These are phyloP conservation scores for Claviceps paspali DNA, from an alignment of 2,329 filamentous ascomycete genomes.

Conservation along the genomic window DNA sequence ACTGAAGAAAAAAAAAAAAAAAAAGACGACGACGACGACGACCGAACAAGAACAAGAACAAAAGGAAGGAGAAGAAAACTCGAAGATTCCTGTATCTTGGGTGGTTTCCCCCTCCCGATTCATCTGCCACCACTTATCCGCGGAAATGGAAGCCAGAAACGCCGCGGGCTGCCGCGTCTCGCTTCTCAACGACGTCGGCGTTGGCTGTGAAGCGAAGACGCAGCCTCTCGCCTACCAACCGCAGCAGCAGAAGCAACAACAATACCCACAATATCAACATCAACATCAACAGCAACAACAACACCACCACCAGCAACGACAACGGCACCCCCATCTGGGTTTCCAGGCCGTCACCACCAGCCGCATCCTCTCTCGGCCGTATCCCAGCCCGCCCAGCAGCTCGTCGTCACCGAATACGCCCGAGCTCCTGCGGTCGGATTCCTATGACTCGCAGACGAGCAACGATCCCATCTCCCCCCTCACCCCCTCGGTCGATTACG, in stretches of 20 bases:
- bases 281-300: neutral
- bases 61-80: too few species aligned
- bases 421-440: slow-evolving; percentile 43
- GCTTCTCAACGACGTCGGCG: slow-evolving; percentile 39
- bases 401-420: slow-evolving; percentile 38
- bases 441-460: slow-evolving; percentile 45
- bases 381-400: slow-evolving; percentile 21
- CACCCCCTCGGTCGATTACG: slow-evolving; percentile 34
- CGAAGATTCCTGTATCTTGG: too few species aligned
- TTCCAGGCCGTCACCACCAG: slow-evolving; percentile 19
- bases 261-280: slow-evolving; percentile 1
- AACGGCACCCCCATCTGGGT: slow-evolving; percentile 11
- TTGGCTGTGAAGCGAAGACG: slow-evolving; percentile 7
- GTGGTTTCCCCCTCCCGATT: too few species aligned
- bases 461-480: slow-evolving; percentile 39
- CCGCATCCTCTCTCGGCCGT: slow-evolving; percentile 18
- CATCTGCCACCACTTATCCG: too few species aligned
- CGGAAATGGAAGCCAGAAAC: slow-evolving; percentile 43
- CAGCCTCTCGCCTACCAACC: slow-evolving; percentile 8
- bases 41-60: too few species aligned
- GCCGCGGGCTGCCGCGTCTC: slow-evolving; percentile 43
- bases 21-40: too few species aligned
- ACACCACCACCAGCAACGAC: slow-evolving; percentile 1
- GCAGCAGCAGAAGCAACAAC: neutral
- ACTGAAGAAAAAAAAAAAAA: too few species aligned